Percentiles rank a stretch among this genome's conserved stretches.
Evolutionary conservation across 1,284 basidiomycete genomes (phyloP).

Genomic region (Tylopilus orsonianus): DNA sequence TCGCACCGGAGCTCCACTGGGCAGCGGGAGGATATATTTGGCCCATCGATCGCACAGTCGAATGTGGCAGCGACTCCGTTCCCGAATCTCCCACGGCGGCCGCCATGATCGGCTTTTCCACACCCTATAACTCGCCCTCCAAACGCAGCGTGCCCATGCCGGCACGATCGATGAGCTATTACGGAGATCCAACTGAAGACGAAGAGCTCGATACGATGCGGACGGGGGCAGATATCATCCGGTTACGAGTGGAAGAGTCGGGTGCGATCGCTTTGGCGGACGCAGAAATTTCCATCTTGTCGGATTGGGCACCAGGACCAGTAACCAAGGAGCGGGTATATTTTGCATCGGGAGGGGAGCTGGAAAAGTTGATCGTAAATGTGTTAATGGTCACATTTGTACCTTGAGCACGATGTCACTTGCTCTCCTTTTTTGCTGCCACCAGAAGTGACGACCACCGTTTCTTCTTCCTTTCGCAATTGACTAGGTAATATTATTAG

Average conservation of each 20-base stretch:
- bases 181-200: constrained; percentile 41
- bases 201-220: constrained; percentile 33
- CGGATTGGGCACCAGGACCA: constrained; percentile 49
- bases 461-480: not conserved
- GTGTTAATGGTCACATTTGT: constrained; percentile 67
- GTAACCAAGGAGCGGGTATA: constrained; percentile 68
- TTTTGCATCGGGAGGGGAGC: constrained; percentile 61
- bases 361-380: constrained; percentile 74
- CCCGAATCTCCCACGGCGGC: constrained; percentile 35
- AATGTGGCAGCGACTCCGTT: constrained; percentile 51
- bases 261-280: constrained; percentile 64
- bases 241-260: constrained; percentile 59
- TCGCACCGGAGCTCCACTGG: constrained; percentile 73
- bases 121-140: constrained; percentile 34
- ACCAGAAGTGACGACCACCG: not conserved
- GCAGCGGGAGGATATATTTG: constrained; percentile 78
- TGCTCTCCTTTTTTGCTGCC: not conserved
- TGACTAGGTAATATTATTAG: constrained; percentile 3
- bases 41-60: constrained; percentile 69
- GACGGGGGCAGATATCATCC: constrained; percentile 44
- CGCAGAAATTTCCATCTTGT: constrained; percentile 61
- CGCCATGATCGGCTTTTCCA: constrained; percentile 32
- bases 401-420: constrained; percentile 23
- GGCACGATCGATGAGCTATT: constrained; percentile 44
- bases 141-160: constrained; percentile 28